phyloP scores from a whole-genome alignment of 805 yeast genomes.

The Kodamaea restingae region DNA sequence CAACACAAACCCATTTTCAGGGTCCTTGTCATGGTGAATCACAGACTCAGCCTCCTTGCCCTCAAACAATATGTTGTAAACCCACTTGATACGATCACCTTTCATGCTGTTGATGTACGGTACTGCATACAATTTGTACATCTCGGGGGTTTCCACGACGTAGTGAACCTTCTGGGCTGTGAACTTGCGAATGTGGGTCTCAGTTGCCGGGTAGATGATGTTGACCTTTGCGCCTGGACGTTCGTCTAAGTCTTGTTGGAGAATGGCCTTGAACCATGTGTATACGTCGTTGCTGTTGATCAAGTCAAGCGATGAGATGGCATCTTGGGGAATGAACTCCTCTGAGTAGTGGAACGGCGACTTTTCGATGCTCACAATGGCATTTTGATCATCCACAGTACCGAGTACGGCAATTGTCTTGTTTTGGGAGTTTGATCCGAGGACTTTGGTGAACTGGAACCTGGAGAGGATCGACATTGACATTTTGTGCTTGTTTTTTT shows the following conservation, averaged over 20 bases:
- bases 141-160: constrained; percentile 76
- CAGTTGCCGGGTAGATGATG: constrained; percentile 85
- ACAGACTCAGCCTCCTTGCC: constrained; percentile 85
- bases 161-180: constrained; percentile 56
- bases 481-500: too few relatives aligned
- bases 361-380: constrained; percentile 72
- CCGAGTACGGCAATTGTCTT: constrained; percentile 73
- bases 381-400: constrained; percentile 51
- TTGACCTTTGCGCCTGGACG: constrained; percentile 67
- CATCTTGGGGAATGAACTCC: constrained; percentile 11
- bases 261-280: constrained; percentile 65
- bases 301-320: constrained; percentile 22
- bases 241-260: constrained; percentile 43
- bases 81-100: constrained; percentile 86
- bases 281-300: constrained; percentile 80
- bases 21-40: constrained; percentile 58
- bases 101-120: constrained; percentile 77
- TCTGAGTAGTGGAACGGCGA: constrained; percentile 49
- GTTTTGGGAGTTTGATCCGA: constrained; percentile 59
- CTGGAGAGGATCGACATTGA: constrained; percentile 22
- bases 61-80: constrained; percentile 70
- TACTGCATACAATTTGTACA: constrained; percentile 55
- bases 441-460: constrained; percentile 46
- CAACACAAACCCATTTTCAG: constrained; percentile 59
- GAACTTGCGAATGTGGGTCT: constrained; percentile 75